Base-by-base conservation (phyloP, 805 yeast species). In the Candida chauliodis region DNA sequence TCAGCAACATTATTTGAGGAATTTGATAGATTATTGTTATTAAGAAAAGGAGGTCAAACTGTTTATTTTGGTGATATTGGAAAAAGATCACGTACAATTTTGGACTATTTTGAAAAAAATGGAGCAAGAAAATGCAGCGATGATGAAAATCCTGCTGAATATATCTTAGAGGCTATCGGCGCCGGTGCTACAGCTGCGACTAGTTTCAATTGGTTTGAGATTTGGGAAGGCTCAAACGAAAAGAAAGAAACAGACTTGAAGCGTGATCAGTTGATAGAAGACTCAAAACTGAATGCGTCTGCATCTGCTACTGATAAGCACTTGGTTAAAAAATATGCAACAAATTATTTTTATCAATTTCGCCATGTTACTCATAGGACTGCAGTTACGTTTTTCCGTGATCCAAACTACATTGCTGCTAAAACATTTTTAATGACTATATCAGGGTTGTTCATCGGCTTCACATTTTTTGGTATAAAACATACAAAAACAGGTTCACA, bases 151-250 rank as follows among this genome's bases (percentile, higher is more conserved):
- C 61, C 63, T 2, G 58, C 63, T 1, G 63, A 58, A 35, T 58
- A 49, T 37, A 45, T 58, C 16, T 53, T 58, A 43, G 63, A 58
- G 44, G 78, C 78, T 41, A 80, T 84, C 57, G 91, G 91, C 43
- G 90, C 91, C 23, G 90, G 87, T 54, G 88, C 91, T 2, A 81
- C 87, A 20, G 81, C 87, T 3, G 52, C 63, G 38, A 75, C 73
- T 13, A 52, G 59, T 21, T 73, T 71, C 36, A 81, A 84, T 56
- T 84, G 85, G 81, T 66, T 68, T 55, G 76, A 79, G 8, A 66
- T 75, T 9, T 84, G 93, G 93, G 46, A 45, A 6, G 59, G 56
- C 11, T 47, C 57, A 14, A 40, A 42, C 8, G 53, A 46, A 31
- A 43, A 43, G 41, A 32, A 30, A 25, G 48, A 17, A 2, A 36